phyloP scores from a whole-genome alignment of 164 flowering plant species.

The Echeveria elegans region DNA sequence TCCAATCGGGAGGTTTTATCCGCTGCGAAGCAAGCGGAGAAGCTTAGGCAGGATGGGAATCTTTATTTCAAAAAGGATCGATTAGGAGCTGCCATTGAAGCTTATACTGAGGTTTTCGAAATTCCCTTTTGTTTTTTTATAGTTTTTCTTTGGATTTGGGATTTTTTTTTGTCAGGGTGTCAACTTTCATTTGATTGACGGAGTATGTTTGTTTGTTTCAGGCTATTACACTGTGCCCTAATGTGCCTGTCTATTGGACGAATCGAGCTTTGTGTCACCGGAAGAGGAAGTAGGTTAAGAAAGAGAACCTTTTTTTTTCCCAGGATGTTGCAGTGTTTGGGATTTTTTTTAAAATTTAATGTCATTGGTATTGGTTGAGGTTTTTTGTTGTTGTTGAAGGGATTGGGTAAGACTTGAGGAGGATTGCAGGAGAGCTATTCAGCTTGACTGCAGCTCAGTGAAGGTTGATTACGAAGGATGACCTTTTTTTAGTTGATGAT shows the following conservation, averaged over 20 bases:
- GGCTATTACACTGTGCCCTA: conserved; percentile 94
- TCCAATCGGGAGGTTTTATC: conserved; percentile 9
- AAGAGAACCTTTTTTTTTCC: too few relatives aligned
- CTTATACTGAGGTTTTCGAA: conserved; percentile 66
- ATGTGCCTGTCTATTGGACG: conserved; percentile 77
- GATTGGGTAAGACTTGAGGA: conserved; percentile 69
- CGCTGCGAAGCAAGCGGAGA: conserved; percentile 57
- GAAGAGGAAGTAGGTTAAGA: conserved; percentile 73
- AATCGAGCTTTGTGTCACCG: conserved; percentile 88
- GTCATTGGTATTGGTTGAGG: background rate
- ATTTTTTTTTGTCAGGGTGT: background rate
- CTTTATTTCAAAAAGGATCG: conserved; percentile 46
- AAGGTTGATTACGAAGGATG: conserved; percentile 35
- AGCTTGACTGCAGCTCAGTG: conserved; percentile 59
- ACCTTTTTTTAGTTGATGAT: too few relatives aligned
- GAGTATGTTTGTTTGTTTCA: conserved; percentile 13
- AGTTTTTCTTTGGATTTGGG: background rate
- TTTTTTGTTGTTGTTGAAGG: background rate
- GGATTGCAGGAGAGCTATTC: conserved; percentile 68
- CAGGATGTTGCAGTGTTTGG: too few relatives aligned
- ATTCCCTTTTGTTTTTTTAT: too few relatives aligned
- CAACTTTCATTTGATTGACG: background rate
- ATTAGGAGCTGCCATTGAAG: conserved; percentile 85
- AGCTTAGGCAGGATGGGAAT: conserved; percentile 52
- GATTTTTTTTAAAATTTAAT: too few relatives aligned